phyloP scores from a whole-genome alignment of 73 alveolate species.

The Paramecium bursaria region DNA sequence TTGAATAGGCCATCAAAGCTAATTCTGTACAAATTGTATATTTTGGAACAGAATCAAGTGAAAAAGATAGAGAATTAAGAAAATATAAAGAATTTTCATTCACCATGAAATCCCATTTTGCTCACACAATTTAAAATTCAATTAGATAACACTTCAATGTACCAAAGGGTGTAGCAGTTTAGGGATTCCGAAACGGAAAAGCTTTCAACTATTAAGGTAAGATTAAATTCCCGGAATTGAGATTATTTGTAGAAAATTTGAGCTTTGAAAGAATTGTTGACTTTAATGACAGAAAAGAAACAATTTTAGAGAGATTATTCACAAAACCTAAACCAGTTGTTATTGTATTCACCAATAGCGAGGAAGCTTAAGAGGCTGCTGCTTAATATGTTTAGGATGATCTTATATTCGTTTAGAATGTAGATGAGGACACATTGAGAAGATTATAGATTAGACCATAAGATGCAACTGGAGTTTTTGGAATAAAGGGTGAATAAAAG shows the following conservation, averaged over 20 bases:
- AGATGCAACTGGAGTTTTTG: slow-evolving; percentile 15
- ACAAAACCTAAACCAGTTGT: slow-evolving; percentile 20
- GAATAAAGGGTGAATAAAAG: slow-evolving; percentile 43
- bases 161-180: slow-evolving; percentile 31
- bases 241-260: slow-evolving; percentile 27
- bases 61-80: slow-evolving; percentile 65
- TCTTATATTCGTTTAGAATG: slow-evolving; percentile 11
- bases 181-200: slow-evolving; percentile 23
- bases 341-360: slow-evolving; percentile 3
- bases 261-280: slow-evolving; percentile 23
- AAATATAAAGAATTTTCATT: slow-evolving; percentile 51
- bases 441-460: neutral
- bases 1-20: slow-evolving; percentile 39
- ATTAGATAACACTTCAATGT: slow-evolving; percentile 35
- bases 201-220: slow-evolving; percentile 29
- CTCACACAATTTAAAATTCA: slow-evolving; percentile 20
- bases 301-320: slow-evolving; percentile 10
- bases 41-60: slow-evolving; percentile 69
- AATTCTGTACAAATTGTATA: slow-evolving; percentile 67
- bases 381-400: neutral
- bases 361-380: slow-evolving; percentile 10
- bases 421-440: slow-evolving; percentile 17
- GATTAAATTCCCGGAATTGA: slow-evolving; percentile 25
- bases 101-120: slow-evolving; percentile 56
- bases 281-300: neutral